Percentiles rank a stretch among this genome's conserved stretches.
phyloP scores from a whole-genome alignment of 768 basidiomycete genomes.

The Mrakia blollopis region DNA sequence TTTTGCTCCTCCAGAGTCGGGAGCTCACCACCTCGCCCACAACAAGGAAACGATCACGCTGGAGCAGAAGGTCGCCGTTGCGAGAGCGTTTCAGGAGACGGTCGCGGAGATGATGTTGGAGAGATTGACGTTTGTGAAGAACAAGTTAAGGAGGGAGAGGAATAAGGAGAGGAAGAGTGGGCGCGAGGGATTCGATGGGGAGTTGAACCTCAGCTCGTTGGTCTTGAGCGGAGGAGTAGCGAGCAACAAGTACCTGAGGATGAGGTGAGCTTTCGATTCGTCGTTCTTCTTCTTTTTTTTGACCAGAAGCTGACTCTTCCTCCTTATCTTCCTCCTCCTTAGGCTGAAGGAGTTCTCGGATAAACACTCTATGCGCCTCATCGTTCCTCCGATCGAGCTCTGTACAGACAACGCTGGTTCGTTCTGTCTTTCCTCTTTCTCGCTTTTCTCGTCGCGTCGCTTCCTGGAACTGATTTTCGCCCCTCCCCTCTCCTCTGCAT shows the following conservation, averaged over 20 bases:
- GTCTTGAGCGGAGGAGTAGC: conserved; percentile 93
- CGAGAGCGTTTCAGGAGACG: conserved; percentile 65
- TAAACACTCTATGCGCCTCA: neutral
- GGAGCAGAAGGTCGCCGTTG: conserved; percentile 45
- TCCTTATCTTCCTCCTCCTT: conserved; percentile 10
- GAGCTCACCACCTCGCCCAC: neutral
- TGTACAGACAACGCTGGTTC: conserved; percentile 26
- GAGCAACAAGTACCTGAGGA: conserved; percentile 67
- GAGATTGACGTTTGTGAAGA: conserved; percentile 60
- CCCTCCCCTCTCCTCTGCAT: neutral
- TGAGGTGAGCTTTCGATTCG: conserved; percentile 51
- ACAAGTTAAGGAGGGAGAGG: conserved; percentile 47
- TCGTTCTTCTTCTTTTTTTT: neutral
- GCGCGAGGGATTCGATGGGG: neutral
- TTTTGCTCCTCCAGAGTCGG: neutral
- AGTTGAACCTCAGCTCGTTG: conserved; percentile 52
- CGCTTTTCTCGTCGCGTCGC: neutral
- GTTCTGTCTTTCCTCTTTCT: neutral
- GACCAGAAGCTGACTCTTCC: neutral
- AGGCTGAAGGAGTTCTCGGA: conserved; percentile 1
- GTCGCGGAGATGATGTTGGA: conserved; percentile 68
- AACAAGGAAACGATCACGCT: neutral
- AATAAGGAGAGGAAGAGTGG: neutral
- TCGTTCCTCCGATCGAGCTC: conserved; percentile 21
- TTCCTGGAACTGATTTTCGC: neutral